Evolutionary conservation across 2,329 filamentous ascomycete species (phyloP).

Genomic region (Apiospora rasikravindrae): DNA sequence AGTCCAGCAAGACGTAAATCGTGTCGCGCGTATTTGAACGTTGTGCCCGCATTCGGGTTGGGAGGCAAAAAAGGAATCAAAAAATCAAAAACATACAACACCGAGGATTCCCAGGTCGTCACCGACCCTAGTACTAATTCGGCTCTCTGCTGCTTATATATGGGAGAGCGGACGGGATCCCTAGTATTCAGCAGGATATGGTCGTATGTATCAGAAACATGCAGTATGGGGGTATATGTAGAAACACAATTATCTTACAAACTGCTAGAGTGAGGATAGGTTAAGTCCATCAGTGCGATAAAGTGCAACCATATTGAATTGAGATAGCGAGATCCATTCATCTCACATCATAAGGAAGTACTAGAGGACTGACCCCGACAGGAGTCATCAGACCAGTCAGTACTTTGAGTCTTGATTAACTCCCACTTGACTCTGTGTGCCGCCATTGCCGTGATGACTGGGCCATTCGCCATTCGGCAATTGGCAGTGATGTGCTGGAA

Average conservation of each 20-base stretch:
- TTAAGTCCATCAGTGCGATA: too few relatives aligned
- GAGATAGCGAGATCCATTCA: too few relatives aligned
- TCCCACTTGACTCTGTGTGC: not conserved
- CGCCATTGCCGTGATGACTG: not conserved
- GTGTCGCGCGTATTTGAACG: too few relatives aligned
- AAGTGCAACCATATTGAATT: too few relatives aligned
- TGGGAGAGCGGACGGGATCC: slow-evolving; percentile 18
- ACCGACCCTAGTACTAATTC: slow-evolving; percentile 18
- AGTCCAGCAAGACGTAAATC: too few relatives aligned
- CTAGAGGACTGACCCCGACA: not conserved
- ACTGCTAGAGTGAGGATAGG: not conserved
- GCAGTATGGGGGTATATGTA: not conserved
- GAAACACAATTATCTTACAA: not conserved
- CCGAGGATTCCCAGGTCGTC: slow-evolving; percentile 17
- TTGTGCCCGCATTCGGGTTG: slow-evolving; percentile 13
- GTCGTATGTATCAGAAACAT: not conserved
- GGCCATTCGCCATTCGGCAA: not conserved
- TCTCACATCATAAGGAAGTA: not conserved
- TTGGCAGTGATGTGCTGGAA: not conserved
- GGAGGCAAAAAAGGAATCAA: not conserved
- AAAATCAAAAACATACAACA: slow-evolving; percentile 15
- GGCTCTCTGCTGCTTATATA: slow-evolving; percentile 14
- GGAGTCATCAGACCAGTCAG: not conserved
- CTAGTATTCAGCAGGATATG: slow-evolving; percentile 15
- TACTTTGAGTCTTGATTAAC: too few relatives aligned